phyloP scores from a whole-genome alignment of 2,329 filamentous ascomycete genomes.

The Xylariales sp. region DNA sequence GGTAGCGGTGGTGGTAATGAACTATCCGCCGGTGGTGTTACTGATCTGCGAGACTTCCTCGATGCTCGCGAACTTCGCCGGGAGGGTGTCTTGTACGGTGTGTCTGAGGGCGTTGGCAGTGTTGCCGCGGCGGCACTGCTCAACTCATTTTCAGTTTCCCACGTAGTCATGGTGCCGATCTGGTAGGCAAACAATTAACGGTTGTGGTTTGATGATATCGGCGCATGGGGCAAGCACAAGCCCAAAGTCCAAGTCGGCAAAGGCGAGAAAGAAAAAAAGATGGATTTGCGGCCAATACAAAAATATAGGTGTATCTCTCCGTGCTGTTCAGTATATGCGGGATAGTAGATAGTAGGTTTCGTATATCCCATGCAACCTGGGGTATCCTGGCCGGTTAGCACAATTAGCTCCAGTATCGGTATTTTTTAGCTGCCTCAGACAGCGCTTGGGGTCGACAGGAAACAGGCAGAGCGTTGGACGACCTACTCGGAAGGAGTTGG shows the following conservation, averaged over 20 bases:
- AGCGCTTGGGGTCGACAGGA: too few relatives aligned
- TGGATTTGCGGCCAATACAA: too few relatives aligned
- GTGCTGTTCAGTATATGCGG: too few relatives aligned
- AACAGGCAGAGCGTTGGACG: too few relatives aligned
- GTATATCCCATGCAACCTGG: too few relatives aligned
- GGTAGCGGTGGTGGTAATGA: conserved; percentile 57
- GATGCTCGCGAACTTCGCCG: conserved; percentile 61
- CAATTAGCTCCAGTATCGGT: too few relatives aligned
- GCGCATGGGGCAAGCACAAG: neutral
- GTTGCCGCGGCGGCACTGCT: conserved; percentile 51
- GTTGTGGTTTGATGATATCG: neutral
- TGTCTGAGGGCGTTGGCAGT: conserved; percentile 67
- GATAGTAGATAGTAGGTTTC: too few relatives aligned
- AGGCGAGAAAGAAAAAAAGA: neutral
- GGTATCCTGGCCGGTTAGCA: too few relatives aligned
- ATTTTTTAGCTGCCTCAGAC: too few relatives aligned
- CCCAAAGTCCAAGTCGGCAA: neutral
- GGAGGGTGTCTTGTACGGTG: conserved; percentile 69
- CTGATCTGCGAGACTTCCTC: conserved; percentile 59
- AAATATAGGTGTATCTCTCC: too few relatives aligned
- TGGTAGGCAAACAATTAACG: neutral
- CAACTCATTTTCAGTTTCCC: conserved; percentile 62
- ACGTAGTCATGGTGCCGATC: conserved; percentile 41
- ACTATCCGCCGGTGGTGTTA: conserved; percentile 55
- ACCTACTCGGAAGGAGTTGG: too few relatives aligned